Conservation (phyloP, 73 alveolate species). For the Paramecium pentaurelia region DNA sequence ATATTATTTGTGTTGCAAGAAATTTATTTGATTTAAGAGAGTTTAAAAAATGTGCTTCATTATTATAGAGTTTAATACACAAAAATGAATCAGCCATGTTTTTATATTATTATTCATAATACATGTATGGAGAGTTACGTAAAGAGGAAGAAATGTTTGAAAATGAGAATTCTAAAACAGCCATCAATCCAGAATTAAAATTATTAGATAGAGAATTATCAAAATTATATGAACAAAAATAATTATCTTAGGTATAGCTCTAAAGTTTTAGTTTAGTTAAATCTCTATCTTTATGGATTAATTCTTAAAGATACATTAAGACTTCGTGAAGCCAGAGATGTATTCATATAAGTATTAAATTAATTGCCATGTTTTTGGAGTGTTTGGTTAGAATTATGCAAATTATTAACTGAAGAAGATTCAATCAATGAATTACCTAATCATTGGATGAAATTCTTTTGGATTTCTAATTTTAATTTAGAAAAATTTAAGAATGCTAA, state of each 20-base stretch:
- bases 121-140: slow-evolving; percentile 78
- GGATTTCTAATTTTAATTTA: slow-evolving; percentile 80
- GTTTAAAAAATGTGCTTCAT: slow-evolving; percentile 84
- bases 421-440: slow-evolving; percentile 71
- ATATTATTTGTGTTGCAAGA: slow-evolving; percentile 81
- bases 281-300: slow-evolving; percentile 88
- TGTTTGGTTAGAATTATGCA: slow-evolving; percentile 93
- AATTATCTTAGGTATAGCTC: slow-evolving; percentile 50
- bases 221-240: slow-evolving; percentile 47
- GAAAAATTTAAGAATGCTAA: slow-evolving; percentile 86
- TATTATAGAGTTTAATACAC: slow-evolving; percentile 71
- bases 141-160: slow-evolving; percentile 93
- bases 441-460: slow-evolving; percentile 96
- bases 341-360: slow-evolving; percentile 83
- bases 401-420: slow-evolving; percentile 68
- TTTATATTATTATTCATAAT: slow-evolving; percentile 83
- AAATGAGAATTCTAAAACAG: slow-evolving; percentile 60
- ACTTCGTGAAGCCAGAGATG: slow-evolving; percentile 83
- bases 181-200: slow-evolving; percentile 67
- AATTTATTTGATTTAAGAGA: slow-evolving; percentile 91
- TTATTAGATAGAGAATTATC: slow-evolving; percentile 68
- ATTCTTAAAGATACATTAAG: slow-evolving; percentile 86
- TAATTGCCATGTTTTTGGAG: slow-evolving; percentile 95
- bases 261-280: not conserved
- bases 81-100: slow-evolving; percentile 86